phyloP scores from a whole-genome alignment of 768 basidiomycete genomes.

The Serendipita sp. region DNA sequence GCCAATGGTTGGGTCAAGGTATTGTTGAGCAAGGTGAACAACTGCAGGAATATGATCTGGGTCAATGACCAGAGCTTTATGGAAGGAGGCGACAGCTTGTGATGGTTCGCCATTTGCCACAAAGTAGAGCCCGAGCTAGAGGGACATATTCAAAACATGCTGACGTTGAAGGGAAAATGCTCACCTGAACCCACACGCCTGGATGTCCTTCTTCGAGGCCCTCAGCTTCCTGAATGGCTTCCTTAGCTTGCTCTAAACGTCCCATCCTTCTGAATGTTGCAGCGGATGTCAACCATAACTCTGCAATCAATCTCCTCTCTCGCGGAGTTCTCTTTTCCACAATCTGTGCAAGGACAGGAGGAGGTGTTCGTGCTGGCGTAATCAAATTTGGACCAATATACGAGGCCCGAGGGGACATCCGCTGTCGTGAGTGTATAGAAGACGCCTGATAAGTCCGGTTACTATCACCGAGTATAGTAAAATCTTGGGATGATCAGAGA shows the following conservation, averaged over 20 bases:
- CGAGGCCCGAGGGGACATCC: conserved; percentile 14
- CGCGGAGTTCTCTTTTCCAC: conserved; percentile 24
- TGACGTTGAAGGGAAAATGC: conserved; percentile 13
- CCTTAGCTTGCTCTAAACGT: conserved; percentile 79
- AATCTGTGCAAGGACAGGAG: conserved; percentile 20
- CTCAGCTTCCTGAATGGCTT: conserved; percentile 91
- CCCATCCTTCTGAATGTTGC: conserved; percentile 84
- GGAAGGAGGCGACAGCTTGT: conserved; percentile 57
- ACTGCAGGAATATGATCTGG: conserved; percentile 64
- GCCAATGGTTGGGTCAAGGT: conserved; percentile 31
- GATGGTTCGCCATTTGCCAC: conserved; percentile 34
- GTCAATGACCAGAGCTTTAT: conserved; percentile 79
- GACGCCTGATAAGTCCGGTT: conserved; percentile 48
- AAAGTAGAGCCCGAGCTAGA: conserved; percentile 61
- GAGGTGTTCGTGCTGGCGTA: conserved; percentile 29
- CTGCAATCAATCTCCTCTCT: conserved; percentile 56
- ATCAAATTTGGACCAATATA: conserved; percentile 13
- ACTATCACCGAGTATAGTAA: conserved; percentile 32
- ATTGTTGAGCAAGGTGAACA: conserved; percentile 62
- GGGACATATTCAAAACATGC: background rate
- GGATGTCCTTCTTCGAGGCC: conserved; percentile 72
- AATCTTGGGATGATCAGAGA: background rate
- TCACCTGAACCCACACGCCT: conserved; percentile 88
- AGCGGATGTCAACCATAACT: conserved; percentile 87
- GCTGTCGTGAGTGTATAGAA: conserved; percentile 64